Conservation (phyloP, 2,329 filamentous ascomycete species). For the Sporothrix mexicana region DNA sequence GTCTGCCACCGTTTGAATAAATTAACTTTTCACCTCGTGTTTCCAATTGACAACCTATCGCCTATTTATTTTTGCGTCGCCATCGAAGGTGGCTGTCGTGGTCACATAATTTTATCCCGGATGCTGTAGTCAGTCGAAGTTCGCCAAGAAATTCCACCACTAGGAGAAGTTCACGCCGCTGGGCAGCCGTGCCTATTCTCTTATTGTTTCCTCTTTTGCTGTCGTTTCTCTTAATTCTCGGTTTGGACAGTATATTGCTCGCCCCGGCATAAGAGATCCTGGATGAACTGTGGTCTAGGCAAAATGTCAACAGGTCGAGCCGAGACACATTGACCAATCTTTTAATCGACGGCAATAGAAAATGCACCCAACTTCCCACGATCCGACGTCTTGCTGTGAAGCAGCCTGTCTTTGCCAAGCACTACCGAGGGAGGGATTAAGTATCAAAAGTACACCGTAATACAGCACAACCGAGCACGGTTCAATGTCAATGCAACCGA, state of each 20-base stretch:
- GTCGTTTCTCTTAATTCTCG: neutral
- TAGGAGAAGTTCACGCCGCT: neutral
- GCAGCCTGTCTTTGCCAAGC: neutral
- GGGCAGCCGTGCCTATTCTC: constrained; percentile 1
- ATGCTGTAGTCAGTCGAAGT: neutral
- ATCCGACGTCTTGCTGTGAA: neutral
- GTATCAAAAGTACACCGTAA: no score
- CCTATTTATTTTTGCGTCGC: neutral
- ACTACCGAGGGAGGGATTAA: neutral
- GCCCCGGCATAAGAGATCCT: neutral
- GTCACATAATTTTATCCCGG: neutral
- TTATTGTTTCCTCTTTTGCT: neutral
- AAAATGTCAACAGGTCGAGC: neutral
- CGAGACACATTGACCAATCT: neutral
- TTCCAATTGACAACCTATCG: neutral
- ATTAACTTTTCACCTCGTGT: neutral
- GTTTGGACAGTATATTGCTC: neutral
- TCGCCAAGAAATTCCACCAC: neutral
- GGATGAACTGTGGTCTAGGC: constrained; percentile 8
- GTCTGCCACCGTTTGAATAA: no score
- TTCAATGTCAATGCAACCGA: constrained; percentile 13
- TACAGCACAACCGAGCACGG: no score
- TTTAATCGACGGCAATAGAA: neutral
- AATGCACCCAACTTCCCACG: neutral
- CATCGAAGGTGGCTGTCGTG: no score